Conservation (phyloP, 139 green algal genomes). For the Asterochloris erici region DNA sequence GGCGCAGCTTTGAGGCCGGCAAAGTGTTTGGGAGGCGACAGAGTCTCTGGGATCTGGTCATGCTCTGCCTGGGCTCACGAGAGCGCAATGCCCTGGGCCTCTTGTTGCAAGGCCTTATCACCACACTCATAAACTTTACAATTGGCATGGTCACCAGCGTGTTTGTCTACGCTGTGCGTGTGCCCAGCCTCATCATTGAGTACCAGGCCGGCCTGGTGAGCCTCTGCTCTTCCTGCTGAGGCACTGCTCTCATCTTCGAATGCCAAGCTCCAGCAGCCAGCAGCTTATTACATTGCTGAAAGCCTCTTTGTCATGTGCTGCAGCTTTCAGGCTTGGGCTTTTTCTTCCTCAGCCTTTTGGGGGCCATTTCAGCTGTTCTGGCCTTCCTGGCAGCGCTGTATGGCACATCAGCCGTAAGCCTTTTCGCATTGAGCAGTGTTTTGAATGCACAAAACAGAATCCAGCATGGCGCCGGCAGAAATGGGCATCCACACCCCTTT, state of each 20-base stretch:
- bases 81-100: constrained; percentile 45
- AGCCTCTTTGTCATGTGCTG: background rate
- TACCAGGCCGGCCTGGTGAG: constrained; percentile 35
- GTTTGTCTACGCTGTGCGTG: constrained; percentile 38
- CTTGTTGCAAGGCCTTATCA: constrained; percentile 39
- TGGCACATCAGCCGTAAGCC: constrained; percentile 15
- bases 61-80: constrained; percentile 26
- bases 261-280: background rate
- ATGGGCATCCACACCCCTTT: too few species aligned
- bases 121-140: constrained; percentile 46
- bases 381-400: constrained; percentile 37
- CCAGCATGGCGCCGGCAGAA: too few species aligned
- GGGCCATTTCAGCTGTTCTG: constrained; percentile 25
- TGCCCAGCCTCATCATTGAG: constrained; percentile 40
- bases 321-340: constrained; percentile 31
- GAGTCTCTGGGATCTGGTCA: constrained; percentile 48
- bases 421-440: constrained; percentile 11
- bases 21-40: constrained; percentile 58
- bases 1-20: constrained; percentile 39
- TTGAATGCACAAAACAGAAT: too few species aligned
- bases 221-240: background rate
- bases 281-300: background rate
- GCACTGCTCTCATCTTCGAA: background rate
- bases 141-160: constrained; percentile 43
- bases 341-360: constrained; percentile 26